Percentiles rank a stretch among this genome's conserved stretches.
phyloP scores from a whole-genome alignment of 2,329 filamentous ascomycete genomes.

The Pseudomassariella vexata region DNA sequence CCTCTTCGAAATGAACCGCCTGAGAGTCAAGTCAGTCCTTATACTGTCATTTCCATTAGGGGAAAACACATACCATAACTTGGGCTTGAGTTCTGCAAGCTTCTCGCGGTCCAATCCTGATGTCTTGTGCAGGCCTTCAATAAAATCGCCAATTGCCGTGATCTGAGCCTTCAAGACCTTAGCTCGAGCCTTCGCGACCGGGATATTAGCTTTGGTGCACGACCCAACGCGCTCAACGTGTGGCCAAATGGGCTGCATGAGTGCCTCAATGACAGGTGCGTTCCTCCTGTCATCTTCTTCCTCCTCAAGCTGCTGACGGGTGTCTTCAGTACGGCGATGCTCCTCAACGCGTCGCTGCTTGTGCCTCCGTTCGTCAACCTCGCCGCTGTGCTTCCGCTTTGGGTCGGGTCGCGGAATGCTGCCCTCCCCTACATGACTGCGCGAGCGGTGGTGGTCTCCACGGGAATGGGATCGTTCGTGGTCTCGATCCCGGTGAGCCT shows the following conservation, averaged over 20 bases:
- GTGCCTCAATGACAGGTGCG: conserved; percentile 22
- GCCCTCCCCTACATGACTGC: conserved; percentile 45
- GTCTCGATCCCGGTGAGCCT: conserved; percentile 37
- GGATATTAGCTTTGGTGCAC: conserved; percentile 27
- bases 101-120: conserved; percentile 21
- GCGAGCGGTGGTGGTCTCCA: conserved; percentile 43
- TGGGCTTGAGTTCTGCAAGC: conserved; percentile 27
- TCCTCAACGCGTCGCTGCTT: conserved; percentile 49
- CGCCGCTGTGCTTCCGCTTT: conserved; percentile 57
- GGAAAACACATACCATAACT: conserved; percentile 26
- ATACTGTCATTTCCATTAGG: too few relatives aligned
- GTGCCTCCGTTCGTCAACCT: conserved; percentile 42
- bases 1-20: conserved; percentile 28
- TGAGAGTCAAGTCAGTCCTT: too few relatives aligned
- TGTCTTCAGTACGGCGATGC: conserved; percentile 30
- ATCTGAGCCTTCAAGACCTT: conserved; percentile 27
- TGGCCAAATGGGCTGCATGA: conserved; percentile 28
- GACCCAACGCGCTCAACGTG: conserved; percentile 24
- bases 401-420: conserved; percentile 46
- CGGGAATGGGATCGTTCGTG: conserved; percentile 34
- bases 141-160: conserved; percentile 28
- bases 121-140: conserved; percentile 24
- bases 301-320: conserved; percentile 26
- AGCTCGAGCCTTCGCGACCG: conserved; percentile 24
- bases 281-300: conserved; percentile 32